Evolutionary conservation across 495 filamentous ascomycete genomes (phyloP), one percentile per base, ranked within the genome.

Genomic region (Chaetomidium leptoderma): DNA sequence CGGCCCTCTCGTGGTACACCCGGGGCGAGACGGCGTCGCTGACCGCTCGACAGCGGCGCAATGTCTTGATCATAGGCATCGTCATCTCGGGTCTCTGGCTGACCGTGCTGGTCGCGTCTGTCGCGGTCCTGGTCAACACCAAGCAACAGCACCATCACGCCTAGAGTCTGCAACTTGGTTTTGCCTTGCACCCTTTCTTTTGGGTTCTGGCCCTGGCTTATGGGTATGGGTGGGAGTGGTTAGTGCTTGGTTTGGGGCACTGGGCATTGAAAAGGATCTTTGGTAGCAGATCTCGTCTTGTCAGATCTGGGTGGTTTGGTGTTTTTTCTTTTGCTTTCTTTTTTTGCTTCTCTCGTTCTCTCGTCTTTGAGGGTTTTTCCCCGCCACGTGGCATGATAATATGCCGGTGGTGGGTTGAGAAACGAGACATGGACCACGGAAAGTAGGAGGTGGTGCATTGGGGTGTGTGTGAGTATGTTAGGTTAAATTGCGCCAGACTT

Each of bases 1-100:
- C 59, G 7, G 57, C 57, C 0, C 53, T 75, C 11, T 50, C 50
- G 2, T 76, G 73, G 73, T 66, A 57, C 26, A 74, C 74, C 5
- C 27, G 54, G 6, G 70, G 72, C 24, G 73, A 74, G 46, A 62
- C 68, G 4, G 53, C 47, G 23, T 55, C 43, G 6, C 40, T 75
- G 16, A 70, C 62, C 6, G 56, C 52, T 16, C 50, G 24, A 2
- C 73, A 75, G 46, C 60, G 67, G 44, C 58, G 63, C 24, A 65
- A 53, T 23, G 40, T 63, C 13, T 53, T 69, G 45, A 16, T 71
- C 6, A 2, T 55, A 13, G 68, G 67, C 19, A 29, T 17, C 13
- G 52, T 68, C 23, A 11, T 69, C 8, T 64, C 46, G 10, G 43
- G 43, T 1, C 7, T 63, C 30, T 68, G 63, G 65, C 10, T 68